Conservation (phyloP, 306 rosid species). For the Oemleria cerasiformis region DNA sequence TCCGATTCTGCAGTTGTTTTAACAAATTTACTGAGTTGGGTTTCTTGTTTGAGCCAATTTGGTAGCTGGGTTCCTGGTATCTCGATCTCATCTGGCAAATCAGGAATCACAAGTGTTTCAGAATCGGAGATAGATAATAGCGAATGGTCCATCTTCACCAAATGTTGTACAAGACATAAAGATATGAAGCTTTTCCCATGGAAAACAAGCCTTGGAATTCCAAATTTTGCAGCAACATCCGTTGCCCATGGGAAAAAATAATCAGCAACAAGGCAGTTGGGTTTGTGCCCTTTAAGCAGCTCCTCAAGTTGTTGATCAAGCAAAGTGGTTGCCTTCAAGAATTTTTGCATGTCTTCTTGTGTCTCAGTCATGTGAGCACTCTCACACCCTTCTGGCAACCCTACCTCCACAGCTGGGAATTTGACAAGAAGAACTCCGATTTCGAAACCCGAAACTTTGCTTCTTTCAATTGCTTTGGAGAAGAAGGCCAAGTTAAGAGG, state of each 20-base stretch:
- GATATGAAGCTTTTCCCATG: conserved; percentile 32
- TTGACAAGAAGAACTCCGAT: neutral
- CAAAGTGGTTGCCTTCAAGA: conserved; percentile 7
- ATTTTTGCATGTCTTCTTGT: neutral
- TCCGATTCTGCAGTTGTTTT: conserved; percentile 1
- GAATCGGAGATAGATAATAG: neutral
- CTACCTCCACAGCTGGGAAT: neutral
- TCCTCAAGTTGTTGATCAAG: conserved; percentile 13
- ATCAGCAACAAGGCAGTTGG: conserved; percentile 34
- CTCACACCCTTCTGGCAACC: conserved; percentile 6
- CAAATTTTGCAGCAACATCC: conserved; percentile 24
- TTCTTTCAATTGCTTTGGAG: conserved; percentile 10
- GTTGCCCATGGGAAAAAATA: conserved; percentile 33
- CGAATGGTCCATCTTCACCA: conserved; percentile 2
- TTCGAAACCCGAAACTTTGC: neutral
- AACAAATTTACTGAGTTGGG: neutral
- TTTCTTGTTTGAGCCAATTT: neutral
- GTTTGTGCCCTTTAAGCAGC: conserved; percentile 21
- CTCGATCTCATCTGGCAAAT: conserved; percentile 8
- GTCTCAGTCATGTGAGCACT: neutral
- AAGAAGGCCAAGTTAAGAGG: neutral
- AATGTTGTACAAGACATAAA: conserved; percentile 3
- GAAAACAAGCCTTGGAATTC: conserved; percentile 40
- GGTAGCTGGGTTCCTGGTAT: neutral
- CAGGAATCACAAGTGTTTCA: neutral